phyloP scores from a whole-genome alignment of 139 green algal genomes.

The Chlamydomonas eustigma region DNA sequence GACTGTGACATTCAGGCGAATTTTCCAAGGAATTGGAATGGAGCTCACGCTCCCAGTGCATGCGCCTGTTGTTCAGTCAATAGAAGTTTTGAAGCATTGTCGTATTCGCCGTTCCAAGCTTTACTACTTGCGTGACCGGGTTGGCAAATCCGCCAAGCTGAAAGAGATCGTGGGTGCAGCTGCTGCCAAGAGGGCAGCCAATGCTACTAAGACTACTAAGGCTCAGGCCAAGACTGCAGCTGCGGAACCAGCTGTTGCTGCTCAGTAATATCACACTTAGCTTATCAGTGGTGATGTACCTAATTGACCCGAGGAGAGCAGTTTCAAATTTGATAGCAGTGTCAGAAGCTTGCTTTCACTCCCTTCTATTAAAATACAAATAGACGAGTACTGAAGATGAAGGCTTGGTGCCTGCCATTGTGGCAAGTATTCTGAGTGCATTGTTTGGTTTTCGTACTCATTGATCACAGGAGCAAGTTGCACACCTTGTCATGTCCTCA shows the following conservation, averaged over 20 bases:
- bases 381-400: no score
- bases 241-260: not conserved
- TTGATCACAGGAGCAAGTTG: no score
- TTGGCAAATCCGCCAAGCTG: slow-evolving; percentile 53
- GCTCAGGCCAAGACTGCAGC: not conserved
- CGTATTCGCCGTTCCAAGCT: slow-evolving; percentile 58
- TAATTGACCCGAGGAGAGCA: no score
- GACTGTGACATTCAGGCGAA: slow-evolving; percentile 33
- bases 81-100: slow-evolving; percentile 42
- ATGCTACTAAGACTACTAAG: not conserved
- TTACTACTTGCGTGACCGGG: slow-evolving; percentile 55
- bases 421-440: no score
- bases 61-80: slow-evolving; percentile 30
- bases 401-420: no score
- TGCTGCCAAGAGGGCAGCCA: not conserved
- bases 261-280: no score
- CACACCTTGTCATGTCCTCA: no score
- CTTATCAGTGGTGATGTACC: no score
- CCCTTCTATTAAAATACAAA: no score
- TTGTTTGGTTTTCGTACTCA: no score
- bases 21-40: slow-evolving; percentile 53
- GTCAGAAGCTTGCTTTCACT: no score
- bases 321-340: no score
- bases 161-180: slow-evolving; percentile 39
- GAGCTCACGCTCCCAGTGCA: slow-evolving; percentile 49